Evolutionary conservation across 2,329 filamentous ascomycete species (phyloP), one percentile per base, ranked within the genome.

Genomic region (Fusarium austroafricanum): DNA sequence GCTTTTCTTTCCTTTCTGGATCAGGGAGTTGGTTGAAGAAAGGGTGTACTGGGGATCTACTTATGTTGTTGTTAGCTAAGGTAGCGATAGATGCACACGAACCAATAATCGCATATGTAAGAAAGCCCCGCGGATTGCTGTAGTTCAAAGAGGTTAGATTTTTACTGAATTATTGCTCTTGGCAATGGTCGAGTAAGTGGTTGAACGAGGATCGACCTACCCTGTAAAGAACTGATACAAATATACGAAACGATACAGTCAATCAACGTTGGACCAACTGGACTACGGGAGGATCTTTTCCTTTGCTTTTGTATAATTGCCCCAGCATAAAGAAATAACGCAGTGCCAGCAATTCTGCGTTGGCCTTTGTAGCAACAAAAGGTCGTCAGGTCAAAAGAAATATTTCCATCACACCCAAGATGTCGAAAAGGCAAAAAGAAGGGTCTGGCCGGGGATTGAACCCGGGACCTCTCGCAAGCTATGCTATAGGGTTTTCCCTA

Each of bases 401-500:
- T 12, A 11, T 1, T 21, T 1, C 11, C 2, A n/a, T 11, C 6
- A 5, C 7, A 7, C 11, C 9, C 3, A 5, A 10, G 2, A 11
- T 0, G 26, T 1, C 4, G 17, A 18, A 10, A n/a, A 5, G 2
- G n/a, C 29, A 61, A 70, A 70, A 71, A 37, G 31, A 65, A 71
- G 79, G 79, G 79, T 79, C 78, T 79, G 78, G 78, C 79, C 79
- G 79, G 78, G 79, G 78, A 81, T 81, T 79, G 79, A 81, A 81
- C 79, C 78, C 79, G 79, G 79, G 79, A 80, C 79, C 79, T 81
- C 79, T 80, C 79, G 79, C 79, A 81, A 73, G 67, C 70, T 55
- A 40, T 67, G 76, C 77, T 76, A 49, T 69, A 76, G 78, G 78
- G 77, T 79, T 66, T 73, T 77, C 87, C 87, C 87, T 89, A 89